Conservation (phyloP, 1,284 basidiomycete genomes). For the Microbotryomycetes sp. region DNA sequence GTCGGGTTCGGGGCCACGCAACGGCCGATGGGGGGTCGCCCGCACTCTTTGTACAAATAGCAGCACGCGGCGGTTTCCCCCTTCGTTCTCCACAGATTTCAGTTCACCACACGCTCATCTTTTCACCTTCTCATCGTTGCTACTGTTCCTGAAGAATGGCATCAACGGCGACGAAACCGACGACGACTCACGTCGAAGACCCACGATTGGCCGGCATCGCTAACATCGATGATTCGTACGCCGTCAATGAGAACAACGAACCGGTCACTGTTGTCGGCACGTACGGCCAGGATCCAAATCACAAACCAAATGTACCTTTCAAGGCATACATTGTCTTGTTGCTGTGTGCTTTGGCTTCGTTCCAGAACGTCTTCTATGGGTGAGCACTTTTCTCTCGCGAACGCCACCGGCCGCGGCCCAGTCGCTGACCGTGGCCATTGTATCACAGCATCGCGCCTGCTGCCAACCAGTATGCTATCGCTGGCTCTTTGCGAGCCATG, state of each 20-base stretch:
- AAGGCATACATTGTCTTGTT: not conserved
- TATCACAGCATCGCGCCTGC: constrained; percentile 7
- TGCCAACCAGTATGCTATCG: constrained; percentile 8
- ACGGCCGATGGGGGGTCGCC: too few relatives aligned
- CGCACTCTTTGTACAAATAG: too few relatives aligned
- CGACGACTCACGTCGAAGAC: constrained; percentile 3
- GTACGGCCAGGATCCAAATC: constrained; percentile 11
- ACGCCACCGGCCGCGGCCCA: not conserved
- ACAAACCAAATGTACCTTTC: constrained; percentile 5
- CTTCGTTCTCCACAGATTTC: not conserved
- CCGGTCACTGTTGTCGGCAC: constrained; percentile 12
- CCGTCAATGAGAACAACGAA: constrained; percentile 8
- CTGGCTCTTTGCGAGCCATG: constrained; percentile 6
- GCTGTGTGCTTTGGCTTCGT: constrained; percentile 2
- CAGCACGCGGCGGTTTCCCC: too few relatives aligned
- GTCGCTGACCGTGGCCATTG: not conserved
- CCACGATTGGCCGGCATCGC: not conserved
- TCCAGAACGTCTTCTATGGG: constrained; percentile 13
- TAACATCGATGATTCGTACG: constrained; percentile 6
- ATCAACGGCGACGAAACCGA: constrained; percentile 9
- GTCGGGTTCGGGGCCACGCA: too few relatives aligned
- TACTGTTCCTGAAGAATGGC: not conserved
- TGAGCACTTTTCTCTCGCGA: not conserved
- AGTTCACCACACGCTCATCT: too few relatives aligned
- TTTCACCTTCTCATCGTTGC: not conserved